Evolutionary conservation across 2,329 filamentous ascomycete genomes (phyloP).

Genomic region (Ceratocystis diversiconidia): DNA sequence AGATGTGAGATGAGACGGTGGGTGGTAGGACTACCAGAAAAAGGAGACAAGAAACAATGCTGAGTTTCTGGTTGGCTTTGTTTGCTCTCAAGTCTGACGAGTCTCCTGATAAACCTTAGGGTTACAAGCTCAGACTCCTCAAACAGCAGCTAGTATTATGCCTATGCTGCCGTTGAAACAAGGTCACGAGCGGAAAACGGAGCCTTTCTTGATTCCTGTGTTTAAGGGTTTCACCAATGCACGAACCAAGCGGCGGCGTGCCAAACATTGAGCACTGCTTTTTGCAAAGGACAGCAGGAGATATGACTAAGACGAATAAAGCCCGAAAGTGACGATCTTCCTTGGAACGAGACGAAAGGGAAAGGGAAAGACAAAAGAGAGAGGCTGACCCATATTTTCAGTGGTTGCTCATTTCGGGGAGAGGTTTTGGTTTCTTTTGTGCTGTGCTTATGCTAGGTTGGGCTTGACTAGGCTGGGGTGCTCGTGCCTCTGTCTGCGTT

Average conservation of each 20-base stretch:
- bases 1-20: background rate
- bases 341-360: too few relatives aligned
- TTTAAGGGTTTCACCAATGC: background rate
- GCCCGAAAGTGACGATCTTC: background rate
- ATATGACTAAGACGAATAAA: background rate
- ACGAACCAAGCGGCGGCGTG: background rate
- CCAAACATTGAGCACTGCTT: background rate
- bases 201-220: background rate
- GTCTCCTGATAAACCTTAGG: background rate
- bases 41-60: background rate
- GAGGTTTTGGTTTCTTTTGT: background rate
- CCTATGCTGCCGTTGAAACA: constrained; percentile 1
- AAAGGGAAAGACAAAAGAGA: too few relatives aligned
- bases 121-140: background rate
- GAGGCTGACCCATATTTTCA: too few relatives aligned
- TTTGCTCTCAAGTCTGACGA: background rate
- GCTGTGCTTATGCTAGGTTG: background rate
- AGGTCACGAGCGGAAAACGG: background rate
- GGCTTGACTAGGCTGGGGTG: background rate
- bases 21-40: background rate
- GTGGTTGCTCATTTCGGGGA: too few relatives aligned
- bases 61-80: too few relatives aligned
- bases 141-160: background rate
- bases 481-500: background rate
- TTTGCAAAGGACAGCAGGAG: too few relatives aligned